Conservation (phyloP, 2,329 filamentous ascomycete genomes). For the Polychaeton citri region DNA sequence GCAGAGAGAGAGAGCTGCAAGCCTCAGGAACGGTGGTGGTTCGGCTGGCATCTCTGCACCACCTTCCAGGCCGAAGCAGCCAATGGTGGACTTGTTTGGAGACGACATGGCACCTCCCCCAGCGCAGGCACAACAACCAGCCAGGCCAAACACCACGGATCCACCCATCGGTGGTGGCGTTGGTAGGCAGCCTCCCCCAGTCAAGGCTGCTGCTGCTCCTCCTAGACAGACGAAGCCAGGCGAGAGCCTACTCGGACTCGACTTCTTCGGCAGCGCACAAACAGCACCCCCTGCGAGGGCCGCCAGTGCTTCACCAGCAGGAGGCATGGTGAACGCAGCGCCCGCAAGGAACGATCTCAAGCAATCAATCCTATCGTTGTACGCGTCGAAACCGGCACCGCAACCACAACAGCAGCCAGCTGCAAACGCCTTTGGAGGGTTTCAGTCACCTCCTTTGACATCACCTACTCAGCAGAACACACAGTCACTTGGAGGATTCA, state of each 20-base stretch:
- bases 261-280: conserved; percentile 70
- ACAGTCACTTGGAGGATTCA: conserved; percentile 44
- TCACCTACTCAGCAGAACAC: conserved; percentile 16
- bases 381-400: conserved; percentile 60
- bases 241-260: conserved; percentile 80
- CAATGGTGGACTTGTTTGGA: conserved; percentile 65
- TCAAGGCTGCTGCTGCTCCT: conserved; percentile 21
- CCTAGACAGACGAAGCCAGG: conserved; percentile 53
- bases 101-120: conserved; percentile 46
- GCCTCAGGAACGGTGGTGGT: conserved; percentile 27
- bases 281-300: conserved; percentile 59
- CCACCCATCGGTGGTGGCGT: conserved; percentile 52
- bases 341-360: conserved; percentile 86
- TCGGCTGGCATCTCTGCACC: conserved; percentile 15
- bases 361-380: conserved; percentile 91
- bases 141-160: conserved; percentile 60
- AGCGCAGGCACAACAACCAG: conserved; percentile 36
- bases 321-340: conserved; percentile 40
- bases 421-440: conserved; percentile 43
- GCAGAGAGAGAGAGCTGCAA: conserved; percentile 29
- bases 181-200: conserved; percentile 16
- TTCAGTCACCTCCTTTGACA: conserved; percentile 42
- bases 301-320: conserved; percentile 63
- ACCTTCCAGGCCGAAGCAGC: conserved; percentile 20
- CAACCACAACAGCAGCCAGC: conserved; percentile 27